Evolutionary conservation across 768 basidiomycete species (phyloP), one percentile per base, ranked within the genome.

Genomic region (Mycena crocata): DNA sequence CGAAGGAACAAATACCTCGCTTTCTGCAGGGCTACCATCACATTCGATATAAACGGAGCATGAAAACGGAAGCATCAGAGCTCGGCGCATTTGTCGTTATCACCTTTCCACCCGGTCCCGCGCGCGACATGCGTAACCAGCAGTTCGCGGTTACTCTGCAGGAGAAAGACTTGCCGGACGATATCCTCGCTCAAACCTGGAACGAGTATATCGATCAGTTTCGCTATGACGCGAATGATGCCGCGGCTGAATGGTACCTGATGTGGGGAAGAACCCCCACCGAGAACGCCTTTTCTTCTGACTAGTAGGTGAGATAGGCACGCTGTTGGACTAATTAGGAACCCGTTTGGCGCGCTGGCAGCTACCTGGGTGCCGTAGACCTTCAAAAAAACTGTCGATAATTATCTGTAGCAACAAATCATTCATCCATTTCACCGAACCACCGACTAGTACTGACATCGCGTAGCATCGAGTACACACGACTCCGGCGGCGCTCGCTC

Each of bases 171-270:
- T 26, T 55, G 54, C 23, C 54, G 13, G 54, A 55, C 39, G 39
- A 55, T 6, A 1, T 55, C 17, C 37, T 55, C 54, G 37, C 54
- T 0, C 9, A 10, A 9, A 30, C 54, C 17, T 55, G 54, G 54
- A 39, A 24, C 0, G 42, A 5, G 2, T 55, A 54, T 15, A 12
- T 54, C 23, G 52, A 37, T 14, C 52, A 54, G 23, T 54, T 54
- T 24, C 37, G 39, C 35, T 54, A 54, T 37, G 35, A 54, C 15
- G 52, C 52, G 35, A 54, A 37, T 23, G 52, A 54, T 10, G 52
- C 52, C 23, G 52, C 19, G 23, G 52, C 37, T 24, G 52, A 54
- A 37, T 54, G 52, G 52, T 54, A 37, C 35, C 51, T 52, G n/a
- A 52, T 52, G n/a, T n/a, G 52, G 52, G 35, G 10, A 54, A 54